These are phyloP conservation scores for Notholithocarpus densiflorus DNA, from an alignment of 306 rosid species.

Conservation along the genomic window DNA sequence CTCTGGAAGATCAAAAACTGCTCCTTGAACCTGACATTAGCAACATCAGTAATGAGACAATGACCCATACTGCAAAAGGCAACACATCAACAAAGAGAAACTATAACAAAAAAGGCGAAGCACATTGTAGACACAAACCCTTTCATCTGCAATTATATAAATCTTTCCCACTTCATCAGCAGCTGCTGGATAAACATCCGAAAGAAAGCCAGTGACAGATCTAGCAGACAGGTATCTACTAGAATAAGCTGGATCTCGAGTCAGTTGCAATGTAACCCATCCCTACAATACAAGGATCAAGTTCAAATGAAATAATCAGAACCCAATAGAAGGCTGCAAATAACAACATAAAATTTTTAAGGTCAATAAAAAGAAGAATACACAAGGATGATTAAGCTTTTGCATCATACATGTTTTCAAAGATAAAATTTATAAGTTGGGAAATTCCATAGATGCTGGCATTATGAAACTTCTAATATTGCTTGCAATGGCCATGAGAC, in stretches of 20 bases:
- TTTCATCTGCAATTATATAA: slow-evolving; percentile 85
- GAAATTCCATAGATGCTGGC: not conserved
- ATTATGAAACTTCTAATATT: not conserved
- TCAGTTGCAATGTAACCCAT: slow-evolving; percentile 83
- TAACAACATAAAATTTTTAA: not conserved
- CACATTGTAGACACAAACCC: slow-evolving; percentile 47
- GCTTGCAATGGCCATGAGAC: not conserved
- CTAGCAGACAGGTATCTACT: slow-evolving; percentile 83
- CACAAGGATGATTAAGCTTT: not conserved
- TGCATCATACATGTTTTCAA: not conserved
- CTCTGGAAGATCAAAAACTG: slow-evolving; percentile 96
- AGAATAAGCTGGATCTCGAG: slow-evolving; percentile 59
- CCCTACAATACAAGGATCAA: slow-evolving; percentile 59
- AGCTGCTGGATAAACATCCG: slow-evolving; percentile 84
- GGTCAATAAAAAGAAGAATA: not conserved
- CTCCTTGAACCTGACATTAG: slow-evolving; percentile 78
- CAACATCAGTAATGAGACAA: slow-evolving; percentile 11
- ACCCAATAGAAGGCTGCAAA: not conserved
- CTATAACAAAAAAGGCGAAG: slow-evolving; percentile 3
- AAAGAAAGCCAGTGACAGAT: slow-evolving; percentile 92
- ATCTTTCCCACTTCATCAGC: slow-evolving; percentile 96
- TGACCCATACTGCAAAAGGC: slow-evolving; percentile 13
- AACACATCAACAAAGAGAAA: slow-evolving; percentile 7
- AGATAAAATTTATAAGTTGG: not conserved
- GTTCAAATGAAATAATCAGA: slow-evolving; percentile 21